Evolutionary conservation across 179 eudicot species (phyloP), one percentile per base, ranked within the genome.

Genomic region (Silene vulgaris): DNA sequence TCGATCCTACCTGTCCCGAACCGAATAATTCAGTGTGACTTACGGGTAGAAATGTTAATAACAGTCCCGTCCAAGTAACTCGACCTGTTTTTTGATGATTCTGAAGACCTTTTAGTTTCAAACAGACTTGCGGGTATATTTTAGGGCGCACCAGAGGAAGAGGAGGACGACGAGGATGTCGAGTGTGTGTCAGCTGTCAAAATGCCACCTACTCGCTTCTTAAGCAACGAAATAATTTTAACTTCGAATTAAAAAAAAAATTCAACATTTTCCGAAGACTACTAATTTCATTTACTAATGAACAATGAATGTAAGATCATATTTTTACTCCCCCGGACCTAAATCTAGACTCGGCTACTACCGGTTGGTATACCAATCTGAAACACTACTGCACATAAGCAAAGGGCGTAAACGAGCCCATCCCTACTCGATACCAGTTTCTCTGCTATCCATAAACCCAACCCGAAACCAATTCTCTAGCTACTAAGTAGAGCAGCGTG

Each of bases 381-480:
- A 54, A 54, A 54, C 60, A 54, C 60, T 54, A 50, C 11, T 50
- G 56, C 56, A 1, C 56, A 50, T 14, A 14, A 14, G 8, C 60
- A 54, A 13, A 32, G 35, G 5, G 35, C 35, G 60, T 3, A n/a
- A 13, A n/a, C 5, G 2, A 32, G 5, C 7, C 61, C 17, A 56
- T 56, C 61, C 61, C 17, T 16, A 56, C 61, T 16, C 61, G 61
- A 56, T 0, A 14, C 16, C 61, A 13, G 61, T 56, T 56, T 35
- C 0, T 56, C 61, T 56, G 61, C 17, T 56, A 56, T 56, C 61
- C 61, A 56, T 5, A 56, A 56, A 56, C 16, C 61, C 61, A 14
- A 56, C 61, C 3, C 61, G 20, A 56, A 56, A 56, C 61, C 61
- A 56, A 56, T 56, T 56, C 61, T 56, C 61, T 56, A 56, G 61